Conservation (phyloP, 768 basidiomycete genomes). For the Omphalotus guepiniiformis region DNA sequence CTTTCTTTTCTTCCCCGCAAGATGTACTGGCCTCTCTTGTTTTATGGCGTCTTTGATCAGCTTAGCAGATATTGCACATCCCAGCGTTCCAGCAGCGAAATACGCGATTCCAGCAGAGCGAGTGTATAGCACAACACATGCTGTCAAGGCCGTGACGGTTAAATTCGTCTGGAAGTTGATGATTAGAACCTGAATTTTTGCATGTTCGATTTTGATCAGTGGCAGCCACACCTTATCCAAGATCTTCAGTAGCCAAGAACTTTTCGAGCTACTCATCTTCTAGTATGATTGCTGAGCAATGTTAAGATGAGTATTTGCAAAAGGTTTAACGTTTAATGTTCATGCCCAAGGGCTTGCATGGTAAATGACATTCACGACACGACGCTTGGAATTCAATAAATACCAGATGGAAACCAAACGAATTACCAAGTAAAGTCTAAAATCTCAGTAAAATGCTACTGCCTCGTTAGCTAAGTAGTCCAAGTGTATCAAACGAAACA, state of each 20-base stretch:
- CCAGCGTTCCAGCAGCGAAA: constrained; percentile 53
- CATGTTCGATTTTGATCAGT: neutral
- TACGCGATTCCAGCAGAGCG: constrained; percentile 59
- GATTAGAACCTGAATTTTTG: constrained; percentile 2
- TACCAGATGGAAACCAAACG: too few species aligned
- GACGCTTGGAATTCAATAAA: too few species aligned
- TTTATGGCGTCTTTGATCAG: constrained; percentile 54
- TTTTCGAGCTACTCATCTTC: too few species aligned
- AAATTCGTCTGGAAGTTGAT: constrained; percentile 66
- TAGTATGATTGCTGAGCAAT: too few species aligned
- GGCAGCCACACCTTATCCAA: constrained; percentile 25
- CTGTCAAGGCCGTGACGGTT: constrained; percentile 50
- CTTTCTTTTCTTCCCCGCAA: constrained; percentile 36
- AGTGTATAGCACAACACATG: constrained; percentile 49
- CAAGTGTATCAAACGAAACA: too few species aligned
- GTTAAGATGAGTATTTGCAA: too few species aligned
- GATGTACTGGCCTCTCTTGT: constrained; percentile 55
- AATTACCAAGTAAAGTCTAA: too few species aligned
- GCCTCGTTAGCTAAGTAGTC: too few species aligned
- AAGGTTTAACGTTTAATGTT: too few species aligned
- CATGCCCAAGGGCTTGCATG: too few species aligned
- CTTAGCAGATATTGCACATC: constrained; percentile 58
- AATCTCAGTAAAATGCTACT: too few species aligned
- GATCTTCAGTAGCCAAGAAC: constrained; percentile 24
- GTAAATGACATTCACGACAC: too few species aligned